Conservation (phyloP, 441 rosid species). For the Erodium trifolium region DNA sequence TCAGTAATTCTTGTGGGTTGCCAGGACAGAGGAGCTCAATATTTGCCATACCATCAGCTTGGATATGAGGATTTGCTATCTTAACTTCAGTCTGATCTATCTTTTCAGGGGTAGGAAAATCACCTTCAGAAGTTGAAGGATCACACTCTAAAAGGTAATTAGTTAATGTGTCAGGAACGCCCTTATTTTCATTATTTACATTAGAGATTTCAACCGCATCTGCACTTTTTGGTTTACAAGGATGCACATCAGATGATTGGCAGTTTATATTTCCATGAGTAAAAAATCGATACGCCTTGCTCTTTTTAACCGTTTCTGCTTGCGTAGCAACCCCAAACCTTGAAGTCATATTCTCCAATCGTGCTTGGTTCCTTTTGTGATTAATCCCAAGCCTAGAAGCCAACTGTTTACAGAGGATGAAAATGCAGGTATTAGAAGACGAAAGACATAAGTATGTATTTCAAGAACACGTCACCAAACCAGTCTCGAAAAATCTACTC, state of each 20-base stretch:
- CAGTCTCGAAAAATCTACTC: slow-evolving; percentile 1
- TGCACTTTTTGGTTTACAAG: slow-evolving; percentile 30
- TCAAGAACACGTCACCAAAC: slow-evolving; percentile 1
- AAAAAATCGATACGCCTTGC: slow-evolving; percentile 67
- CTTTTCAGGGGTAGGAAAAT: slow-evolving; percentile 32
- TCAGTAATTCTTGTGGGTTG: slow-evolving; percentile 32
- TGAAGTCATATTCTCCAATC: slow-evolving; percentile 53
- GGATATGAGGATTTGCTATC: slow-evolving; percentile 32
- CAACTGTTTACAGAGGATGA: slow-evolving; percentile 40
- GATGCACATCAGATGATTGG: slow-evolving; percentile 36
- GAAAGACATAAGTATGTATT: background rate
- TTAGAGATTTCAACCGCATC: slow-evolving; percentile 24
- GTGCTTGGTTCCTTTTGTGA: slow-evolving; percentile 68
- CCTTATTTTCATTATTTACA: slow-evolving; percentile 27
- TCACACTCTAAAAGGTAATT: slow-evolving; percentile 29
- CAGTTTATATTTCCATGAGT: slow-evolving; percentile 46
- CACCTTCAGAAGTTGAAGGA: slow-evolving; percentile 34
- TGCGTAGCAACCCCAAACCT: slow-evolving; percentile 70
- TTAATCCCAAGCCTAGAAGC: slow-evolving; percentile 76
- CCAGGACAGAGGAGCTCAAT: slow-evolving; percentile 26
- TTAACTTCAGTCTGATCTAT: slow-evolving; percentile 29
- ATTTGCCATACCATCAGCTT: slow-evolving; percentile 29
- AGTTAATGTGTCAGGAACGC: slow-evolving; percentile 29
- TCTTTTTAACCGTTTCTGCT: slow-evolving; percentile 62
- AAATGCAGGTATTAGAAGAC: slow-evolving; percentile 13